Evolutionary conservation across 2,329 filamentous ascomycete genomes (phyloP), one percentile per base, ranked within the genome.

Genomic region (Coniochaeta pulveracea): DNA sequence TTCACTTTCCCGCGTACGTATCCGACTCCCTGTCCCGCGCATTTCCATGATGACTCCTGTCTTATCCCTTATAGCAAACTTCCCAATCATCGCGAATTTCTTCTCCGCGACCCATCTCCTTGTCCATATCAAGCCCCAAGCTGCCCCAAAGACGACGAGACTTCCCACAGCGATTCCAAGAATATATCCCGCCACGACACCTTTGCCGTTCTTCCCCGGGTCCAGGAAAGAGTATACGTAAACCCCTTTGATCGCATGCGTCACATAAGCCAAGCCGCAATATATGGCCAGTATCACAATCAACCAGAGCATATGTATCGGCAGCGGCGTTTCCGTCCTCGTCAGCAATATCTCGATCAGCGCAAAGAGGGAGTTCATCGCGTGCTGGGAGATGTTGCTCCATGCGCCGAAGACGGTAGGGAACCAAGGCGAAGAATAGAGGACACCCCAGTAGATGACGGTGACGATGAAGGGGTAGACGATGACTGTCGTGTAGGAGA

Each of bases 141-240:
- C 64, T 12, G 76, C 26, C 18, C 55, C 47, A 44, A 75, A 80
- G 23, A 76, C 53, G 15, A 76, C 43, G 22, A 69, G 41, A 12
- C 65, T 63, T 6, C 57, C 72, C 1, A 61, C 61, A 3, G 68
- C 56, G 30, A 80, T 74, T 6, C 68, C 69, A 32, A 83, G 55
- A 32, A 74, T 69, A 47, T 82, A 84, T 2, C 61, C 80, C 1
- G 74, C 71, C 4, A 86, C 74, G 6, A 63, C 57, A 1, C 64
- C 68, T 18, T 63, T 51, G 11, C 66, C 64, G 32, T 69, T 55
- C 12, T 52, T 48, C 11, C 32, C 36, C 2, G 75, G 66, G 50
- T 93, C 67, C n/a, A 93, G 68, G 57, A 93, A 93, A 37, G 47
- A 52, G 58, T 93, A 93, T 0, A 80, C 69, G 53, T 88, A 93